Conservation (phyloP, 106 monocot genomes). For the Platanthera guangdongensis region DNA sequence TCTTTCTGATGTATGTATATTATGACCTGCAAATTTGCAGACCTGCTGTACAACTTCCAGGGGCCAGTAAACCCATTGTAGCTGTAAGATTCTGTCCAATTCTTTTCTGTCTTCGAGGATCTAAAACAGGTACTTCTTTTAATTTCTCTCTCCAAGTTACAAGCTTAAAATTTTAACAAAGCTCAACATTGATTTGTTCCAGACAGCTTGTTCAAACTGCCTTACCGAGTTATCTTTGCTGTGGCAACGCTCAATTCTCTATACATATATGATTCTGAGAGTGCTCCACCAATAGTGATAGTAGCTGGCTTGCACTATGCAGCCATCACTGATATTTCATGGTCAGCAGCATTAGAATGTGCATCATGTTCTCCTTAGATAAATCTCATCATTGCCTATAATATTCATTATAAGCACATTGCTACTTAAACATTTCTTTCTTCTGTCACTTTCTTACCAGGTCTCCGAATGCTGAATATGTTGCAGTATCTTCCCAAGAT, state of each 20-base stretch:
- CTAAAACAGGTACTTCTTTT: constrained; percentile 41
- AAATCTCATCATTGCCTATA: background rate
- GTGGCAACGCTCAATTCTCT: constrained; percentile 86
- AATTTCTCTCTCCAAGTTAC: background rate
- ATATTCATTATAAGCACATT: background rate
- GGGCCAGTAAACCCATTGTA: constrained; percentile 78
- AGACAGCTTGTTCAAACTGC: constrained; percentile 73
- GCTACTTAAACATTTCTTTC: background rate
- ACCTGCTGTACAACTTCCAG: constrained; percentile 72
- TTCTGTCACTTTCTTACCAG: constrained; percentile 20
- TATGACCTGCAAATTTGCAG: constrained; percentile 14
- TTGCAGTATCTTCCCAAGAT: constrained; percentile 80
- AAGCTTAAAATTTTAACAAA: constrained; percentile 8
- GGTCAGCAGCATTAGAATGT: constrained; percentile 32
- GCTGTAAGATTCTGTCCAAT: constrained; percentile 83
- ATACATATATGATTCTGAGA: constrained; percentile 86
- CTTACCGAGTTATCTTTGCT: constrained; percentile 85
- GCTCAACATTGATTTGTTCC: constrained; percentile 9
- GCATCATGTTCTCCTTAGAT: background rate
- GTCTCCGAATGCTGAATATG: constrained; percentile 74
- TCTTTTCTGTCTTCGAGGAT: constrained; percentile 55
- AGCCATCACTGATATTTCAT: constrained; percentile 89
- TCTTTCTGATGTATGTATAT: background rate
- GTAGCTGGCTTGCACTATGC: constrained; percentile 91
- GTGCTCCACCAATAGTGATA: constrained; percentile 65